phyloP scores from a whole-genome alignment of 768 basidiomycete species.

The Kwoniella europaea region DNA sequence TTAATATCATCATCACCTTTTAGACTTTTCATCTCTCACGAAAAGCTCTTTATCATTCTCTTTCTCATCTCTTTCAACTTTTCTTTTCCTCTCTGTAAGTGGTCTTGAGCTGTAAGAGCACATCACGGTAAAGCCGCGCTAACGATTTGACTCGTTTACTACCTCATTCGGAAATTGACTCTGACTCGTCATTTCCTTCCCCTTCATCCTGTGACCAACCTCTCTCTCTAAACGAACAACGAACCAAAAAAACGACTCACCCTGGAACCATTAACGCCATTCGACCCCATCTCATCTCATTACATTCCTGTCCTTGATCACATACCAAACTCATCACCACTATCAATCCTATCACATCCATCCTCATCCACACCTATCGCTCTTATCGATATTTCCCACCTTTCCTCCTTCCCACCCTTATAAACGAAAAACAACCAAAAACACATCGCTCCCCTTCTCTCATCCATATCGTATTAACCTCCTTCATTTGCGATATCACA shows the following conservation, averaged over 20 bases:
- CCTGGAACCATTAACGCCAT: constrained; percentile 31
- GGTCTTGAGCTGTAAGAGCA: background rate
- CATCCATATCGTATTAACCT: background rate
- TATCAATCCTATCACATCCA: background rate
- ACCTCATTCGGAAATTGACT: background rate
- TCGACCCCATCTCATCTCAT: constrained; percentile 5
- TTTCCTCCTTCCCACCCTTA: constrained; percentile 1
- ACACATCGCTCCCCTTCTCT: background rate
- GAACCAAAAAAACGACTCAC: constrained; percentile 20
- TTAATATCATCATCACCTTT: background rate
- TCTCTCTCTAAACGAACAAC: background rate
- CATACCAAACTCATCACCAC: background rate
- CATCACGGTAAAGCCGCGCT: background rate
- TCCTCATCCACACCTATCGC: background rate
- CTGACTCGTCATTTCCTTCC: background rate
- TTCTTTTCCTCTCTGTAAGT: background rate
- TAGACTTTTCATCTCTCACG: background rate
- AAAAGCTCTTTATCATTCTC: background rate
- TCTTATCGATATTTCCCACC: constrained; percentile 3
- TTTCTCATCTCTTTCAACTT: background rate
- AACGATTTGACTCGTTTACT: background rate
- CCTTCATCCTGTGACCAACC: constrained; percentile 5
- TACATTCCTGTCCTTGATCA: background rate
- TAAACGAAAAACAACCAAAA: background rate
- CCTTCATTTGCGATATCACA: constrained; percentile 8